Conservation (phyloP, 1,284 basidiomycete genomes). For the Albatrellus sp. region DNA sequence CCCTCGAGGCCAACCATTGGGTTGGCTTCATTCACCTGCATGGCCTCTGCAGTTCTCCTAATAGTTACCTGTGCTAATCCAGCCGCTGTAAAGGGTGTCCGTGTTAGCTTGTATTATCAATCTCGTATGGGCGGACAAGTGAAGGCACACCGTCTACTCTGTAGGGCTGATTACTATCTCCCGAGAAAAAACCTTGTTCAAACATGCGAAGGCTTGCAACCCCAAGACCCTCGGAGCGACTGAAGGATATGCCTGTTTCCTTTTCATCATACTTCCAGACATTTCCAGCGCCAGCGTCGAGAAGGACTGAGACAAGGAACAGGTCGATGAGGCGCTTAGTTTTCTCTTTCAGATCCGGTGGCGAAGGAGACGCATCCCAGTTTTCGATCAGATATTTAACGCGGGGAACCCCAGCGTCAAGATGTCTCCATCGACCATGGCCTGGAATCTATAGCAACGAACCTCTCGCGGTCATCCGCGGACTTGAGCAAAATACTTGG, state of each 20-base stretch:
- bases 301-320: constrained; percentile 85
- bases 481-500: background rate
- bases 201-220: constrained; percentile 92
- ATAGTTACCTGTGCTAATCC: constrained; percentile 60
- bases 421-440: constrained; percentile 87
- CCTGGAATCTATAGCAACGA: constrained; percentile 56
- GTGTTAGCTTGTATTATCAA: constrained; percentile 1
- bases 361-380: constrained; percentile 37
- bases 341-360: constrained; percentile 46
- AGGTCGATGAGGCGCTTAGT: constrained; percentile 76
- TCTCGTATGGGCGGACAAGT: background rate
- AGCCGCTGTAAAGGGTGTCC: constrained; percentile 33
- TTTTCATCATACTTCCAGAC: constrained; percentile 71
- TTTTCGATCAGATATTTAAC: constrained; percentile 45
- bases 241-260: constrained; percentile 44
- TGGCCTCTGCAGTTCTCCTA: constrained; percentile 49
- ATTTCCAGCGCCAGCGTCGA: constrained; percentile 89
- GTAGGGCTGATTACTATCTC: constrained; percentile 47
- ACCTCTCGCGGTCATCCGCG: background rate
- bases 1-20: constrained; percentile 89
- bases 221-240: constrained; percentile 83
- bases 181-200: constrained; percentile 68
- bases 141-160: constrained; percentile 61
- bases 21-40: constrained; percentile 75
- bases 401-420: constrained; percentile 57